phyloP scores from a whole-genome alignment of 2,329 filamentous ascomycete genomes.

The Teratosphaeria pseudoeucalypti region DNA sequence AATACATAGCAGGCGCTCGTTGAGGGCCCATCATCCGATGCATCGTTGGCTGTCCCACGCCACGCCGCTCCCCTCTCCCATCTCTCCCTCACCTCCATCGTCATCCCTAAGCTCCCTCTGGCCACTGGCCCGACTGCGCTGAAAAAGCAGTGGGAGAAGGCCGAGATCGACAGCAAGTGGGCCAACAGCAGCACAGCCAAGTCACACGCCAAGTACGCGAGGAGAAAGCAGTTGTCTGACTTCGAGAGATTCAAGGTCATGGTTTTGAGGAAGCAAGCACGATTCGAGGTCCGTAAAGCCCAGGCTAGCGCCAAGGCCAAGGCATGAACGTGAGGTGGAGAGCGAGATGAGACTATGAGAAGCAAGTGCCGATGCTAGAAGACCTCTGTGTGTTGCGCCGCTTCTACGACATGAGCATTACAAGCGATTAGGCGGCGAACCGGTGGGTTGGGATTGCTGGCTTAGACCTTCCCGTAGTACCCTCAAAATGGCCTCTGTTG shows the following conservation, averaged over 20 bases:
- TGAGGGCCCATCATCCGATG: slow-evolving; percentile 80
- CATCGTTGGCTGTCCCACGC: slow-evolving; percentile 71
- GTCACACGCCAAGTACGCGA: slow-evolving; percentile 75
- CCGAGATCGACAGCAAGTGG: slow-evolving; percentile 89
- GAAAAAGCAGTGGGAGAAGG: slow-evolving; percentile 82
- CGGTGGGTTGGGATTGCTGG: slow-evolving; percentile 5
- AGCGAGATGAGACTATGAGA: neutral
- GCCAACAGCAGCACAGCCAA: slow-evolving; percentile 85
- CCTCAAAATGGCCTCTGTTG: neutral
- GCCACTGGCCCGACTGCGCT: slow-evolving; percentile 72
- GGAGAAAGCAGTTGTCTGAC: slow-evolving; percentile 86
- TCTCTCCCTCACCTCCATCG: slow-evolving; percentile 80
- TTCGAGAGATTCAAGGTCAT: slow-evolving; percentile 99
- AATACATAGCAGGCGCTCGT: slow-evolving; percentile 66
- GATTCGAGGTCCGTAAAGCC: slow-evolving; percentile 95
- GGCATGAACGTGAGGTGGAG: slow-evolving; percentile 24
- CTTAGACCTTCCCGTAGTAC: slow-evolving; percentile 7
- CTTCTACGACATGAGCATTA: neutral
- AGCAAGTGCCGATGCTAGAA: neutral
- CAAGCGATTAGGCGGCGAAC: slow-evolving; percentile 5
- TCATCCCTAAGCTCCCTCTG: slow-evolving; percentile 76
- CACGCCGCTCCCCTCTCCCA: slow-evolving; percentile 74
- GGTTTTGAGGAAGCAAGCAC: slow-evolving; percentile 95
- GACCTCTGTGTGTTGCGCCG: neutral
- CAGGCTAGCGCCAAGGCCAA: slow-evolving; percentile 87